Evolutionary conservation across 2,329 filamentous ascomycete species (phyloP).

Genomic region (Biscogniauxia marginata): DNA sequence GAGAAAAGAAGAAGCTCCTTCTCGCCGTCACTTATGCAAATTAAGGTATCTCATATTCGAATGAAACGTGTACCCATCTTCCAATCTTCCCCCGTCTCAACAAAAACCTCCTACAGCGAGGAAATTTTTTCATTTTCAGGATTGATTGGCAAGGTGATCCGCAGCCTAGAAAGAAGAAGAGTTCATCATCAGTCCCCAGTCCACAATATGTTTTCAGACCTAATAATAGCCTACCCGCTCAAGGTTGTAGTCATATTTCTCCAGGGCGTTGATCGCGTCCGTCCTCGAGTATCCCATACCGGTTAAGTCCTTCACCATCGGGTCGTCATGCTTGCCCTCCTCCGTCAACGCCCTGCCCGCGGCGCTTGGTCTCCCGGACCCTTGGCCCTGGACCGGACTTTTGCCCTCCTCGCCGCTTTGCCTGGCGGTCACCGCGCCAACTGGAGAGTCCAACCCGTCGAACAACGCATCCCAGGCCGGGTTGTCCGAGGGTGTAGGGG

Average conservation of each 20-base stretch:
- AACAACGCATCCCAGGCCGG: slow-evolving; percentile 98
- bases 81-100: slow-evolving; percentile 1
- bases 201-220: slow-evolving; percentile 13
- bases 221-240: slow-evolving; percentile 68
- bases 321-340: slow-evolving; percentile 82
- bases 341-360: slow-evolving; percentile 67
- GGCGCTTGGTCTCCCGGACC: slow-evolving; percentile 26
- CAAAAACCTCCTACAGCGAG: slow-evolving; percentile 8
- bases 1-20: background rate
- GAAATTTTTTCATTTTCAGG: slow-evolving; percentile 32
- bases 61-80: background rate
- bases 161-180: slow-evolving; percentile 43
- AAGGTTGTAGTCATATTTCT: slow-evolving; percentile 95
- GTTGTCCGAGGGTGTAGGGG: slow-evolving; percentile 43
- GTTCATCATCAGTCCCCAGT: slow-evolving; percentile 4
- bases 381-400: slow-evolving; percentile 25
- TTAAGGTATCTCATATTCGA: background rate
- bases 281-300: slow-evolving; percentile 81
- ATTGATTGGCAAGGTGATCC: slow-evolving; percentile 56
- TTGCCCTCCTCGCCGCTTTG: slow-evolving; percentile 22
- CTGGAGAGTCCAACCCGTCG: slow-evolving; percentile 67
- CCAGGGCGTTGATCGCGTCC: slow-evolving; percentile 75
- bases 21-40: background rate
- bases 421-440: slow-evolving; percentile 30
- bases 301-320: slow-evolving; percentile 84